Evolutionary conservation across 2,329 filamentous ascomycete genomes (phyloP), one percentile per base, ranked within the genome.

Genomic region (Monosporascus sp.): DNA sequence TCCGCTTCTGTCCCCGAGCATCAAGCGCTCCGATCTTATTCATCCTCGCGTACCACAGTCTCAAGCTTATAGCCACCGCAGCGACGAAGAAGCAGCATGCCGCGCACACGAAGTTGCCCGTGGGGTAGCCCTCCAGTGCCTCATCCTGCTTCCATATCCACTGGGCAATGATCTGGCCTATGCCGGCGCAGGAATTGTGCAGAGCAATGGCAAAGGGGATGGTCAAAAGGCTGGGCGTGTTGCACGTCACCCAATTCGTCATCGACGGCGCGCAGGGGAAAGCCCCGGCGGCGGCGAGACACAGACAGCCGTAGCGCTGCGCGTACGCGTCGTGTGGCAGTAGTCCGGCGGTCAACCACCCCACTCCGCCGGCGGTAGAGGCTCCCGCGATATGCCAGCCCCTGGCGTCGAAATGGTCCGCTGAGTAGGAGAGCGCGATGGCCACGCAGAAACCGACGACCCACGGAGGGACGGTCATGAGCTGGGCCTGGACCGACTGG

Each of bases 41-140:
- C 62, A 65, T 65, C 27, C 55, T 58, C 2, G 43, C 56, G 24
- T 65, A 65, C 53, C 52, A 51, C 1, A 65, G 43, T 26, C 63
- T 55, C 45, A 65, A 50, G 8, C 53, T 37, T 17, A 60, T 45
- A 2, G 61, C 56, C 26, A 64, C 48, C 11, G 50, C 52, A 5
- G 63, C 59, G 8, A 64, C 62, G 26, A 64, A 58, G 53, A 73
- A 72, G 40, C 67, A 70, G 48, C 67, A 72, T 2, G 62, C 67
- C 2, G 71, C 70, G 55, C 72, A 74, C 2, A 69, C 68, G 52
- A 73, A 69, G 35, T 72, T 73, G 0, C 71, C 70, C 0, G 70
- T 73, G 1, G 70, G 71, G 55, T 69, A 73, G 0, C 70, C 70
- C 2, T 45, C 38, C 0, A 41, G 35, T 4, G 61, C 61, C 52